A percentile compares a stretch with the other conserved stretches of the same genome.
These are phyloP conservation scores for Mucor indicus DNA, from an alignment of 371 early-diverging fungal species.

Conservation along the genomic window DNA sequence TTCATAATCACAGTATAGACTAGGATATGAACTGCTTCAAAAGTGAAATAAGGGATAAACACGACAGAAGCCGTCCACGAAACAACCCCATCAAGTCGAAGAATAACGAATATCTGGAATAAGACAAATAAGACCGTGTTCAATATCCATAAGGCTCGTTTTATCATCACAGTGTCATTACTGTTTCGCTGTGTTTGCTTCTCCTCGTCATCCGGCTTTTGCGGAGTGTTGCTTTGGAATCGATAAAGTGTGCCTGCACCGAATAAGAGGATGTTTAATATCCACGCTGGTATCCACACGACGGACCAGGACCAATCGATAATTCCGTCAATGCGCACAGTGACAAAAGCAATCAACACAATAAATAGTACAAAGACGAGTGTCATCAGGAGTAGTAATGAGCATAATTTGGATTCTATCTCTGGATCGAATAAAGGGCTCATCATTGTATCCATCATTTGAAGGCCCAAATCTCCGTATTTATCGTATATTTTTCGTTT, in stretches of 20 bases:
- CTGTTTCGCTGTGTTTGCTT: too few relatives aligned
- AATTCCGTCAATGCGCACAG: constrained; percentile 70
- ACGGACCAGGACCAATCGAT: constrained; percentile 68
- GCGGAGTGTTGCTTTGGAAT: too few relatives aligned
- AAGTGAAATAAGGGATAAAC: constrained; percentile 72
- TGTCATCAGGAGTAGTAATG: constrained; percentile 56
- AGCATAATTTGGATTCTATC: constrained; percentile 67
- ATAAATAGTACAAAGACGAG: constrained; percentile 63
- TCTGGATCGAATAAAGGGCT: constrained; percentile 78
- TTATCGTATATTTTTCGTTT: constrained; percentile 81
- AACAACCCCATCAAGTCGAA: constrained; percentile 42
- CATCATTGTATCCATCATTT: constrained; percentile 73
- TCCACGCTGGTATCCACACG: constrained; percentile 83
- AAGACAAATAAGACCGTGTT: too few relatives aligned
- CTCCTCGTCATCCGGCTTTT: not conserved
- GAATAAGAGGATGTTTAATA: constrained; percentile 51
- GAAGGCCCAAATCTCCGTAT: constrained; percentile 85
- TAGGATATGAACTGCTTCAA: constrained; percentile 54
- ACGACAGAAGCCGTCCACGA: constrained; percentile 56
- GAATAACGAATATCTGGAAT: constrained; percentile 56
- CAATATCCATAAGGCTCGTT: too few relatives aligned
- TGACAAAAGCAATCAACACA: constrained; percentile 73
- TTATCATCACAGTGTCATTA: too few relatives aligned
- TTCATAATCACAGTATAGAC: constrained; percentile 8
- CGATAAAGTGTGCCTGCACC: too few relatives aligned